These are phyloP conservation scores for Camelina sativa DNA, from an alignment of 345 rosid genomes.

Conservation along the genomic window DNA sequence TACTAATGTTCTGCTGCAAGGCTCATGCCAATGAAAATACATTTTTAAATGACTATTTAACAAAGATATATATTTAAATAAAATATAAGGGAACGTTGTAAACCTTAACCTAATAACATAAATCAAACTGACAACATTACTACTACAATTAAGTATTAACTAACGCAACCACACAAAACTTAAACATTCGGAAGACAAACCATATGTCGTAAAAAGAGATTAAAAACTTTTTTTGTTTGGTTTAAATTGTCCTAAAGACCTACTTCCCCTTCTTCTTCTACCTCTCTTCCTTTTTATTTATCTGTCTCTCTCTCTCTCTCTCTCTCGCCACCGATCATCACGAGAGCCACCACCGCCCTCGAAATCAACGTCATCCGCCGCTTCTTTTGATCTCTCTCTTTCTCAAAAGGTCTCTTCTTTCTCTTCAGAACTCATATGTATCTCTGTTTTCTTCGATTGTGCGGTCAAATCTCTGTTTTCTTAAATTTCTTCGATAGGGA, in stretches of 20 bases:
- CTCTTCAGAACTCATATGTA: not conserved
- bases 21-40: not conserved
- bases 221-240: not conserved
- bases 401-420: slow-evolving; percentile 18
- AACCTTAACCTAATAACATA: not conserved
- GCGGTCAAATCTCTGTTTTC: slow-evolving; percentile 11
- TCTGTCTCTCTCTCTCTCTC: slow-evolving; percentile 4
- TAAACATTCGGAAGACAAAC: slow-evolving; percentile 7
- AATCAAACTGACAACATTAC: not conserved
- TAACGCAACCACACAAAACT: slow-evolving; percentile 16
- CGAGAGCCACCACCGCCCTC: slow-evolving; percentile 32
- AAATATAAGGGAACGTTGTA: not conserved
- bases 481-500: not conserved
- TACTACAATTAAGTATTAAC: not conserved
- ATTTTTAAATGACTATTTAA: not conserved
- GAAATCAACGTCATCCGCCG: slow-evolving; percentile 19
- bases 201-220: not conserved
- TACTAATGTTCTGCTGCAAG: not conserved
- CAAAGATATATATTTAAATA: not conserved
- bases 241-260: slow-evolving; percentile 39
- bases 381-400: slow-evolving; percentile 26
- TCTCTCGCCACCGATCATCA: slow-evolving; percentile 40
- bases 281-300: slow-evolving; percentile 16
- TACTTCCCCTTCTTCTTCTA: slow-evolving; percentile 37
- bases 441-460: slow-evolving; percentile 26